Percentiles rank a stretch among this genome's conserved stretches.
Conservation (phyloP, 75 land plant genomes). For the Isoetes taiwanensis region DNA sequence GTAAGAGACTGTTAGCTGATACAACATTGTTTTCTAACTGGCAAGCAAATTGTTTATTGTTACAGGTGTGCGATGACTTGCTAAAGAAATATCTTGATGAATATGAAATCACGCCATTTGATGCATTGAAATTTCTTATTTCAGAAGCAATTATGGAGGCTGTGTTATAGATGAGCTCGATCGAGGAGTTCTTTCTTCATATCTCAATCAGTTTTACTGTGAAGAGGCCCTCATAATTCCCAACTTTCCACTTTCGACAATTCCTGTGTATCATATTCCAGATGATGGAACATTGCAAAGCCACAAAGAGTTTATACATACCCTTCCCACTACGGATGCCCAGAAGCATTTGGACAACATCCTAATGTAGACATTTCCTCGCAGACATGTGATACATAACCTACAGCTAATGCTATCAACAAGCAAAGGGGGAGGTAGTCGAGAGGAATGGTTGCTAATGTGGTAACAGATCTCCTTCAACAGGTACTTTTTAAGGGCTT, state of each 20-base stretch:
- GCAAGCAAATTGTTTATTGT: neutral
- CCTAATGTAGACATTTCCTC: slow-evolving; percentile 24
- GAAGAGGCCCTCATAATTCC: slow-evolving; percentile 11
- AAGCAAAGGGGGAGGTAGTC: slow-evolving; percentile 13
- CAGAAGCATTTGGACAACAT: slow-evolving; percentile 30
- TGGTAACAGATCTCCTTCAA: slow-evolving; percentile 13
- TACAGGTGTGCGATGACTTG: slow-evolving; percentile 21
- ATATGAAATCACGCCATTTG: slow-evolving; percentile 24
- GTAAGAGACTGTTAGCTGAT: neutral
- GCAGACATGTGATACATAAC: slow-evolving; percentile 14
- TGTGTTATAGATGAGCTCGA: slow-evolving; percentile 26
- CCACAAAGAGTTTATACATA: slow-evolving; percentile 25
- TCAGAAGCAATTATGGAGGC: slow-evolving; percentile 30
- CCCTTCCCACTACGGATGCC: slow-evolving; percentile 17
- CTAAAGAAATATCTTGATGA: slow-evolving; percentile 24
- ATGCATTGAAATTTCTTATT: slow-evolving; percentile 23
- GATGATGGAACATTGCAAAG: slow-evolving; percentile 26
- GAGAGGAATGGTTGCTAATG: slow-evolving; percentile 15
- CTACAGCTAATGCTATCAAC: slow-evolving; percentile 12
- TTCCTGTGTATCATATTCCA: slow-evolving; percentile 19
- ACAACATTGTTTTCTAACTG: neutral
- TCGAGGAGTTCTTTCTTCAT: slow-evolving; percentile 18
- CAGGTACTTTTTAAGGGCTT: slow-evolving; percentile 13
- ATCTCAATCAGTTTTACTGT: slow-evolving; percentile 26
- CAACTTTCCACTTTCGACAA: slow-evolving; percentile 16